phyloP scores from a whole-genome alignment of 495 filamentous ascomycete species.

The Lasiosphaeria miniovina region DNA sequence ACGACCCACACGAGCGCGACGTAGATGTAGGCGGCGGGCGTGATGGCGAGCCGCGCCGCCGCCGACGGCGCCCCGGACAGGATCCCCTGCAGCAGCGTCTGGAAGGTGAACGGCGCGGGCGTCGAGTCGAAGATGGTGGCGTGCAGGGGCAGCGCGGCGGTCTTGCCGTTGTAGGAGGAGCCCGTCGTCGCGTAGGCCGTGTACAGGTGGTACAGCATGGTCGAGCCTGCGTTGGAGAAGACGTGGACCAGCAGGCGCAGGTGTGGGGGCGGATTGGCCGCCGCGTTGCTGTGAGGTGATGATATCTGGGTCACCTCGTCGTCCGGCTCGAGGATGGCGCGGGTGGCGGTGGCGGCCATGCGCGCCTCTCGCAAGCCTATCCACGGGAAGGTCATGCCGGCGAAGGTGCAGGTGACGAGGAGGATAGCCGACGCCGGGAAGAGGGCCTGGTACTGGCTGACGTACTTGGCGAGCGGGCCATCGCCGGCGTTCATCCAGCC shows the following conservation, averaged over 20 bases:
- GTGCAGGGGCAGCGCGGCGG: constrained; percentile 24
- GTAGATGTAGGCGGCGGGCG: constrained; percentile 26
- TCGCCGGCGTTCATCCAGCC: constrained; percentile 38
- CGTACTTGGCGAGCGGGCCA: constrained; percentile 32
- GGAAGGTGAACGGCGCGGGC: constrained; percentile 25
- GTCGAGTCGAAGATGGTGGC: constrained; percentile 33
- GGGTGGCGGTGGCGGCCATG: constrained; percentile 10
- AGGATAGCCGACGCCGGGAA: constrained; percentile 30
- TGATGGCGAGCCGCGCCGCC: constrained; percentile 17
- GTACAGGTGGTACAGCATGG: constrained; percentile 25
- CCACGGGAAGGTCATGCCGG: constrained; percentile 12
- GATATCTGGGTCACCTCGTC: neutral
- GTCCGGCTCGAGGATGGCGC: constrained; percentile 11
- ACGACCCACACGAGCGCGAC: constrained; percentile 26
- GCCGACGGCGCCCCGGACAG: constrained; percentile 24
- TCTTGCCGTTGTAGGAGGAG: neutral
- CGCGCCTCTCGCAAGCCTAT: constrained; percentile 10
- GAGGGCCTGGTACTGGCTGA: constrained; percentile 27
- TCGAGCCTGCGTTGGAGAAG: constrained; percentile 36
- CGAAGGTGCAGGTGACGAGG: constrained; percentile 25
- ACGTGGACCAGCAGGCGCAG: constrained; percentile 33
- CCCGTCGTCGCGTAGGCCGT: constrained; percentile 14
- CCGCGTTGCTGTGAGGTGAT: neutral
- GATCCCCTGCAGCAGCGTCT: constrained; percentile 24
- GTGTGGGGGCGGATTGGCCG: neutral